A percentile compares a stretch with the other conserved stretches of the same genome.
Conservation (phyloP, 106 monocot species). For the Posidonia australis region DNA sequence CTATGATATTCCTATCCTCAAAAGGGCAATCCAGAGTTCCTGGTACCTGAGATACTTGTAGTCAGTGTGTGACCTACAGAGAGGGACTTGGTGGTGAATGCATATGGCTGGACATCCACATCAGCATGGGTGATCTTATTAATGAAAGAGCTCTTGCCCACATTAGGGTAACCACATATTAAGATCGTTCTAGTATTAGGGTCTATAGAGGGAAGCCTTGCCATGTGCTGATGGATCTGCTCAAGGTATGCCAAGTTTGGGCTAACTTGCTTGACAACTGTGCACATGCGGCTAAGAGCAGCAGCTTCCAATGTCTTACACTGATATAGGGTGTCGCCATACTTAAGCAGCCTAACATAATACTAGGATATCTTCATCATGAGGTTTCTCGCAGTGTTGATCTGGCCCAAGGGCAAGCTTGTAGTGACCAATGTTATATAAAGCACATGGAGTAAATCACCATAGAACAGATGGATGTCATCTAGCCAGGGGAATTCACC, state of each 20-base stretch:
- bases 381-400: constrained; percentile 86
- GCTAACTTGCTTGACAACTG: constrained; percentile 60
- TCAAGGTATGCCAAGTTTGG: constrained; percentile 92
- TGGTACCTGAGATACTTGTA: constrained; percentile 95
- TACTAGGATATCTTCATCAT: constrained; percentile 81
- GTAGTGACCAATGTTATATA: constrained; percentile 97
- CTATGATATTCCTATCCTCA: constrained; percentile 93
- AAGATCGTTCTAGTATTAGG: constrained; percentile 81
- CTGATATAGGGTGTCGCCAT: constrained; percentile 85
- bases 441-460: constrained; percentile 80
- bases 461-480: constrained; percentile 89
- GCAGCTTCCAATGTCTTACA: constrained; percentile 95
- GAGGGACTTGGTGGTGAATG: constrained; percentile 90
- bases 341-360: constrained; percentile 86
- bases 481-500: constrained; percentile 87
- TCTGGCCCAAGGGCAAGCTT: constrained; percentile 93
- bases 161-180: constrained; percentile 96
- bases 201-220: constrained; percentile 92
- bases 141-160: constrained; percentile 96
- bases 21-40: constrained; percentile 90
- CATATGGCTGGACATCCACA: constrained; percentile 97
- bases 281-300: constrained; percentile 89
- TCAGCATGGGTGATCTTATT: constrained; percentile 94
- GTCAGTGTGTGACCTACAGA: constrained; percentile 97
- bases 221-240: constrained; percentile 89